These are phyloP conservation scores for Yamadazyma songkhlaensis DNA, from an alignment of 1,139 yeast genomes.

Conservation along the genomic window DNA sequence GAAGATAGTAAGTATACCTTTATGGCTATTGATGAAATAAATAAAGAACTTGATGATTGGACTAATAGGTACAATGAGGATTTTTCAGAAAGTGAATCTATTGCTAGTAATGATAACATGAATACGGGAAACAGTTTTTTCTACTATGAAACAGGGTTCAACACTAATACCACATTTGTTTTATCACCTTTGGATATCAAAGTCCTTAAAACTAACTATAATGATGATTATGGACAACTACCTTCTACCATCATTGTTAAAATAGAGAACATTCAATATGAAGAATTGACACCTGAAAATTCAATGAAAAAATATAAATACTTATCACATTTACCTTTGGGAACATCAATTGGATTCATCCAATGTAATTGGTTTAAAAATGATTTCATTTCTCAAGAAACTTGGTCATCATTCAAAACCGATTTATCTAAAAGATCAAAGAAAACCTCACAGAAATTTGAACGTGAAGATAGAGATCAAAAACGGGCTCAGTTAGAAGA, in stretches of 20 bases:
- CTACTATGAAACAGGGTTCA: constrained; percentile 70
- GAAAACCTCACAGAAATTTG: constrained; percentile 49
- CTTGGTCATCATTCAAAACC: constrained; percentile 52
- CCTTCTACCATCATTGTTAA: constrained; percentile 63
- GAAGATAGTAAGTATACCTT: constrained; percentile 59
- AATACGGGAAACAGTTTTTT: constrained; percentile 17
- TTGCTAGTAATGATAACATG: constrained; percentile 10
- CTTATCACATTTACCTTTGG: constrained; percentile 77
- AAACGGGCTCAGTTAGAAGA: constrained; percentile 58
- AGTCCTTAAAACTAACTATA: constrained; percentile 63
- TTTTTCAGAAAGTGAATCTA: constrained; percentile 3
- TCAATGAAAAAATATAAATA: constrained; percentile 67
- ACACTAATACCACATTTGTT: constrained; percentile 62
- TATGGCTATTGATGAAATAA: constrained; percentile 57
- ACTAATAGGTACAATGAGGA: constrained; percentile 16
- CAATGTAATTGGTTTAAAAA: constrained; percentile 77
- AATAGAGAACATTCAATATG: constrained; percentile 69
- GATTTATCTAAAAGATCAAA: constrained; percentile 64
- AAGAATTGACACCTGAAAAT: constrained; percentile 53
- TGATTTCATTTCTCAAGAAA: constrained; percentile 42
- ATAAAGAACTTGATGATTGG: constrained; percentile 41
- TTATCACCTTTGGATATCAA: constrained; percentile 78
- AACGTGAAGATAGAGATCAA: constrained; percentile 65
- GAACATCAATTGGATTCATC: constrained; percentile 78
- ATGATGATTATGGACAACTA: constrained; percentile 53